Evolutionary conservation across 2,329 filamentous ascomycete genomes (phyloP).

Genomic region (Elsinoe batatas): DNA sequence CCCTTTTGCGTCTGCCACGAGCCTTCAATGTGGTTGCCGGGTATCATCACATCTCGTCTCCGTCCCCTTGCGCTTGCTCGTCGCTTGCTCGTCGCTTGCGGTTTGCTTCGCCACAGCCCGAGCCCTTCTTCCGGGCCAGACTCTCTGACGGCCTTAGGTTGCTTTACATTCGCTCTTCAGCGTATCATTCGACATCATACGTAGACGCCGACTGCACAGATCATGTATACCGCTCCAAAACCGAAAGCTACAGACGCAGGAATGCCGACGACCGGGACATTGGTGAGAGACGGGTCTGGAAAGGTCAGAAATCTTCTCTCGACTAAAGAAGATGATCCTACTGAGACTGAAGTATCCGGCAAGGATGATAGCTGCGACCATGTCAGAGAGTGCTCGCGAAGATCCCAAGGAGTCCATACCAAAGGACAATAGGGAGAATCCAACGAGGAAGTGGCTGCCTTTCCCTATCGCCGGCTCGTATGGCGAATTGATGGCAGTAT

Average conservation of each 20-base stretch:
- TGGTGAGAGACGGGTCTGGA: conserved; percentile 70
- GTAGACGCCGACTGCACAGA: conserved; percentile 97
- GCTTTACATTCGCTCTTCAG: too few relatives aligned
- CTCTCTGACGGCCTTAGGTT: too few relatives aligned
- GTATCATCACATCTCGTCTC: not conserved
- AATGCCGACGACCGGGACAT: conserved; percentile 65
- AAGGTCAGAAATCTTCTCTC: not conserved
- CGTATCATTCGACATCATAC: conserved; percentile 47
- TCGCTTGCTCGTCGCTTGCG: too few relatives aligned
- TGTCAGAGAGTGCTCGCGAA: conserved; percentile 17
- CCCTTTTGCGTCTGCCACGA: not conserved
- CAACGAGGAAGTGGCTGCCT: conserved; percentile 71
- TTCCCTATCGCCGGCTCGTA: conserved; percentile 75
- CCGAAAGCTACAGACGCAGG: conserved; percentile 83
- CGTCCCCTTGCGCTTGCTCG: not conserved
- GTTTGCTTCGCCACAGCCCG: not conserved
- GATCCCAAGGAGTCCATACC: conserved; percentile 35
- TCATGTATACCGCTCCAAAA: conserved; percentile 94
- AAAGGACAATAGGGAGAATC: conserved; percentile 61
- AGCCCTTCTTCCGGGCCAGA: too few relatives aligned
- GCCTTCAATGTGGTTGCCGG: not conserved
- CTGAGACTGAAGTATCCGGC: conserved; percentile 78
- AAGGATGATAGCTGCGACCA: conserved; percentile 49
- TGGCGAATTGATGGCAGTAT: conserved; percentile 78
- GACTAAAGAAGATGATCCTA: conserved; percentile 36